Conservation (phyloP, 2,329 filamentous ascomycete genomes). For the Paecilomyces fulvus region DNA sequence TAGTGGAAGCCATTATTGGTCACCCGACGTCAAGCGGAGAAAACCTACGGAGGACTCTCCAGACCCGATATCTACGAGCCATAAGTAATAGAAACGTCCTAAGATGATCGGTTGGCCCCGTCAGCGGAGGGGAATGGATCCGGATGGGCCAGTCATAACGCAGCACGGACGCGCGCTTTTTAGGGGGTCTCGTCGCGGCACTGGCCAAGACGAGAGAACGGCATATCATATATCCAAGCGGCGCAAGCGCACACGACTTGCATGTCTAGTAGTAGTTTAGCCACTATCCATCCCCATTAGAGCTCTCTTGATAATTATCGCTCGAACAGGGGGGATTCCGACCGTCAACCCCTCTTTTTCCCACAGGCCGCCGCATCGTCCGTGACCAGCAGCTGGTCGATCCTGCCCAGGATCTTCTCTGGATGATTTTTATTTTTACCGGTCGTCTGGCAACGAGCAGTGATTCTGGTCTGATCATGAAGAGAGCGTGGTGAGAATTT, state of each 20-base stretch:
- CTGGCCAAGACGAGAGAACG: constrained; percentile 2
- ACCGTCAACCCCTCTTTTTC: not conserved
- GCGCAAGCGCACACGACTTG: not conserved
- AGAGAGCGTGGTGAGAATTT: too few relatives aligned
- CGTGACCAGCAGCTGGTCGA: not conserved
- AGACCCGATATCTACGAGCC: not conserved
- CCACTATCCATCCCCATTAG: not conserved
- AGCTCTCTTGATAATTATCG: not conserved
- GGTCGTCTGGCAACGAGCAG: too few relatives aligned
- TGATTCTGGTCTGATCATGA: too few relatives aligned
- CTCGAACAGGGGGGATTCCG: not conserved
- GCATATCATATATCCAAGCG: too few relatives aligned
- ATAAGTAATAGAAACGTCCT: not conserved
- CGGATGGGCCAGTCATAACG: not conserved
- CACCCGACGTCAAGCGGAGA: constrained; percentile 23
- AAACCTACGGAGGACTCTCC: not conserved
- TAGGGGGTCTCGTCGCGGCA: not conserved
- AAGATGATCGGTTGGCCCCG: not conserved
- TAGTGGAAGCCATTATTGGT: constrained; percentile 30
- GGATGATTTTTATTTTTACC: not conserved
- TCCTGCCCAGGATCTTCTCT: not conserved
- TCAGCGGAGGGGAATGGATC: not conserved
- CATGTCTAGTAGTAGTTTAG: not conserved
- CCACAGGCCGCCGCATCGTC: not conserved
- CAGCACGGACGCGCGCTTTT: not conserved